phyloP scores from a whole-genome alignment of 169 alveolate species.

The Theileria equi region DNA sequence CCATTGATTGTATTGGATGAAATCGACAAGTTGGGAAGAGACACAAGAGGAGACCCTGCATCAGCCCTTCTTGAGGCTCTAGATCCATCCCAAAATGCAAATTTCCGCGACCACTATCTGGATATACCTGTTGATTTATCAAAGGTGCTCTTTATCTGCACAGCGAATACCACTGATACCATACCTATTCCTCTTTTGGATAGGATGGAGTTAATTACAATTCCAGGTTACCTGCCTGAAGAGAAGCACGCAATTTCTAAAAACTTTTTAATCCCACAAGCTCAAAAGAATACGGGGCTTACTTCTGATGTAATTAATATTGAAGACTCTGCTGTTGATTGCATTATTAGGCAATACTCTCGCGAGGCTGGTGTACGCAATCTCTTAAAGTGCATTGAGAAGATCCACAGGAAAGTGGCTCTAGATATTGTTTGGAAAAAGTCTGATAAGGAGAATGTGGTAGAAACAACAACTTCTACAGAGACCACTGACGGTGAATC shows the following conservation, averaged over 20 bases:
- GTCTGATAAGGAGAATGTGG: conserved; percentile 7
- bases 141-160: conserved; percentile 88
- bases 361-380: conserved; percentile 93
- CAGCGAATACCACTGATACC: conserved; percentile 90
- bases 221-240: conserved; percentile 85
- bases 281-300: conserved; percentile 76
- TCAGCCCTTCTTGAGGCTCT: conserved; percentile 88
- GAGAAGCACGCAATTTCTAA: conserved; percentile 87
- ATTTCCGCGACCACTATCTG: conserved; percentile 69
- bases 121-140: conserved; percentile 85
- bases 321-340: conserved; percentile 61
- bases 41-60: conserved; percentile 89
- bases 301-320: conserved; percentile 27
- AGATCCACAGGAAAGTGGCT: conserved; percentile 85
- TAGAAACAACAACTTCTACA: neutral
- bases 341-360: conserved; percentile 84
- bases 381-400: conserved; percentile 80
- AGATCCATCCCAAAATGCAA: conserved; percentile 86
- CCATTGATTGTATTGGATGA: conserved; percentile 89
- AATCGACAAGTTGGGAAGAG: conserved; percentile 88
- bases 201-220: conserved; percentile 90
- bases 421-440: conserved; percentile 75
- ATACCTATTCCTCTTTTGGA: conserved; percentile 89
- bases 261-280: conserved; percentile 81
- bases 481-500: neutral